Conservation (phyloP, 2,329 filamentous ascomycete genomes). For the Fusarium sp. region DNA sequence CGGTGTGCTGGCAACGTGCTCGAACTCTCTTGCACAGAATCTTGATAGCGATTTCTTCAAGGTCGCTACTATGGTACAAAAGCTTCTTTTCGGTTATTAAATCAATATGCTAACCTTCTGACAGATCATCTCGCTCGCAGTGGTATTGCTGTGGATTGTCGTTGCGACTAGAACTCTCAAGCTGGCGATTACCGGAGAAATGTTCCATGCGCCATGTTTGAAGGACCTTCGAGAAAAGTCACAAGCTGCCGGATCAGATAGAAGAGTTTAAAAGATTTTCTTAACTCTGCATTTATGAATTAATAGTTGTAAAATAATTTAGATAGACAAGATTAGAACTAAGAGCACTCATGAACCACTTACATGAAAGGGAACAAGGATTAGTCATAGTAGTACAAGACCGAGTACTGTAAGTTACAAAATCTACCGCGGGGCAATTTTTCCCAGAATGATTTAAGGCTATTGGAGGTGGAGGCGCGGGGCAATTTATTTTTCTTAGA, state of each 20-base stretch:
- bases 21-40: conserved; percentile 54
- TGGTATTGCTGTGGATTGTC: conserved; percentile 58
- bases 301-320: neutral
- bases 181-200: conserved; percentile 55
- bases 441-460: neutral
- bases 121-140: conserved; percentile 56
- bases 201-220: conserved; percentile 60
- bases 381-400: neutral
- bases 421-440: neutral
- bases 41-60: conserved; percentile 59
- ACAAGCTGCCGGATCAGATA: conserved; percentile 43
- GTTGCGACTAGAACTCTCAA: conserved; percentile 55
- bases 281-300: neutral
- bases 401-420: neutral
- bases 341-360: neutral
- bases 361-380: neutral
- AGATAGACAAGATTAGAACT: neutral
- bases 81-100: neutral
- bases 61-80: conserved; percentile 53
- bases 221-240: conserved; percentile 53
- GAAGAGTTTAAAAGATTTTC: conserved; percentile 42
- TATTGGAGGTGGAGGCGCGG: conserved; percentile 28
- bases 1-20: conserved; percentile 59
- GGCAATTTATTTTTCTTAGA: conserved; percentile 45
- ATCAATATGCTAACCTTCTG: conserved; percentile 13